Base-by-base conservation (phyloP, 1,284 basidiomycete species). In the Naganishia sp. region DNA sequence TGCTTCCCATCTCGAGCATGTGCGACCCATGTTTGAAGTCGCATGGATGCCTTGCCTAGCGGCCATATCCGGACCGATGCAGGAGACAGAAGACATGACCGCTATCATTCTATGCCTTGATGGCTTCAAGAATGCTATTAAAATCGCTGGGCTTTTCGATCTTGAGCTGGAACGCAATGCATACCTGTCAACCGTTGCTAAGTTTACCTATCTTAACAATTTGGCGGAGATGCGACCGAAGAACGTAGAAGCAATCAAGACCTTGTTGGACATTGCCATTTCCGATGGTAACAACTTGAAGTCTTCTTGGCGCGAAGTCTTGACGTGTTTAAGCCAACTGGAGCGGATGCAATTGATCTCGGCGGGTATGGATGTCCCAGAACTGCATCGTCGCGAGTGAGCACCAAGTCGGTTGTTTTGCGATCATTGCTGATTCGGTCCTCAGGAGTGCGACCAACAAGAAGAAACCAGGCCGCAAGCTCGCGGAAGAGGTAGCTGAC, bases 181-280 rank as follows among this genome's bases (percentile, higher is more conserved):
- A 0, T 98, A 97, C 75, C 92, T 98, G 42, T 93, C 93, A n/a
- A 98, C 94, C 0, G 83, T 98, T n/a, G 88, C 85, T 54, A 98
- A 97, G 77, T 96, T 97, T 77, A 98, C 94, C 0, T 96, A 94
- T 83, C 83, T 97, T 69, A 96, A 92, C 79, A 97, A 98, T 75
- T 81, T 97, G 9, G 91, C 92, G 64, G 94, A 97, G 82, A 98
- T 98, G 94, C 94, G 93, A 81, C 85, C 91, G 45, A 97, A 97
- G 83, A 97, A 97, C 75, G 94, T 98, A 86, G 94, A 97, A 76
- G 94, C 94, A 2, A 96, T 98, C 81, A 97, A 96, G 79, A 83
- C 91, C 3, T 82, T 98, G 66, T 81, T 98, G 28, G 94, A 97
- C 75, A 87, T 97, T 55, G 94, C 94, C 7, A 88, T 95, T 49